These are phyloP conservation scores for Pseudogymnoascus sp. DNA, from an alignment of 2,329 filamentous ascomycete genomes.

Conservation along the genomic window DNA sequence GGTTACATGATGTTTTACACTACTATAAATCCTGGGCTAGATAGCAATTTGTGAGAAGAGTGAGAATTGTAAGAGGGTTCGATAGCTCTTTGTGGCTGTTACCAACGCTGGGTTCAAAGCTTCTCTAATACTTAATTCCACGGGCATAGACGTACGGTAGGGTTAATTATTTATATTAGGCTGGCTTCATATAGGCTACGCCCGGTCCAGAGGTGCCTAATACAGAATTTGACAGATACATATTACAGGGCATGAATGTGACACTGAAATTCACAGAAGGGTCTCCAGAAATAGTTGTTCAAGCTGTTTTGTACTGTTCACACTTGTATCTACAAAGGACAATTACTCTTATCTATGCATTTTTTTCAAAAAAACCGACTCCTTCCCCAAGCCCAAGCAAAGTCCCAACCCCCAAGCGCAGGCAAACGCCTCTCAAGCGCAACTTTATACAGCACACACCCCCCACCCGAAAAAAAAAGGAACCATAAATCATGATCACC, in stretches of 20 bases:
- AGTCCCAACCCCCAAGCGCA: not conserved
- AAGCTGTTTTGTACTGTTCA: not conserved
- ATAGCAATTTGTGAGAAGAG: not conserved
- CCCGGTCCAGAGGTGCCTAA: not conserved
- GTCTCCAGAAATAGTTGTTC: not conserved
- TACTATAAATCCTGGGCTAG: not conserved
- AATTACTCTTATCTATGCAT: not conserved
- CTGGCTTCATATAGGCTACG: not conserved
- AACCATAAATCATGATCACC: slow-evolving; percentile 14
- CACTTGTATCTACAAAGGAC: not conserved
- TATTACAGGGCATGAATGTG: not conserved
- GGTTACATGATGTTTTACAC: not conserved
- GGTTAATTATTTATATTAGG: not conserved
- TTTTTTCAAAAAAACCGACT: not conserved
- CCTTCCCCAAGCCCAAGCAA: not conserved
- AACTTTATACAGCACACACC: not conserved
- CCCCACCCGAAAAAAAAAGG: not conserved
- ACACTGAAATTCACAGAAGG: not conserved
- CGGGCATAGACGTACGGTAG: not conserved
- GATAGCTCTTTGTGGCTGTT: not conserved
- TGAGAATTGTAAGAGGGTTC: not conserved
- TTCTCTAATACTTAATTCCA: not conserved
- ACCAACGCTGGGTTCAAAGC: not conserved
- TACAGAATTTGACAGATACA: not conserved
- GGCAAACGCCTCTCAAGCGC: not conserved